Evolutionary conservation across 495 filamentous ascomycete species (phyloP), one percentile per base, ranked within the genome.

Genomic region (Aspergillus sclerotiicarbonarius): DNA sequence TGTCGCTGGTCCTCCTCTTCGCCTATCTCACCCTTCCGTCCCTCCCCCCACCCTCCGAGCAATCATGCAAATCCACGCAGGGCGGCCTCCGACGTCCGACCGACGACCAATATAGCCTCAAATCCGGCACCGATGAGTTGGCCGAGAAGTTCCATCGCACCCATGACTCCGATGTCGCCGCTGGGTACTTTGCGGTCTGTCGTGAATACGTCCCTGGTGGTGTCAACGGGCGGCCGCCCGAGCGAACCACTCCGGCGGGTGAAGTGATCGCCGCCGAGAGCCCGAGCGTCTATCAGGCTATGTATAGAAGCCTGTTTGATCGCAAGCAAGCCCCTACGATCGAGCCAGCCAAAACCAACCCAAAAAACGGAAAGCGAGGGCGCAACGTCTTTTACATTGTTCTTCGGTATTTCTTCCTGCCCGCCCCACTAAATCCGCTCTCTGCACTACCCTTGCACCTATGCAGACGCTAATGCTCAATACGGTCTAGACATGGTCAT

Each of bases 261-360:
- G 84, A 86, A 51, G 78, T 84, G 46, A 77, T 84, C 56, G 84
- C 84, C 30, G 73, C 87, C 9, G 89, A 90, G 59, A 95, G 90
- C 68, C 91, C 88, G 39, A 95, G 90, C 64, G 92, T 98, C 29
- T 97, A 98, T 66, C 95, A 98, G 80, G 85, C 88, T 69, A 96
- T 98, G 94, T 98, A 98, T 70, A 79, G 92, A 63, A 95, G 90
- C 71, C 84, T 98, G 46, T 98, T 98, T 67, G 93, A 98, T 60
- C 83, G 94, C 49, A 93, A 89, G 63, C 83, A 87, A 51, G 53
- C 71, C 1, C 75, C 76, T n/a, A 79, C 71, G 45, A 79, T 79
- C 55, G 76, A 79, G 37, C 76, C 76, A 3, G 69, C 64, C 2
- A 81, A 78, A 47, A 69, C 63, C 35, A 78, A 75, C 65, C 75